Evolutionary conservation across 2,329 filamentous ascomycete species (phyloP), one percentile per base, ranked within the genome.

Genomic region (Colletotrichum endophyticum): DNA sequence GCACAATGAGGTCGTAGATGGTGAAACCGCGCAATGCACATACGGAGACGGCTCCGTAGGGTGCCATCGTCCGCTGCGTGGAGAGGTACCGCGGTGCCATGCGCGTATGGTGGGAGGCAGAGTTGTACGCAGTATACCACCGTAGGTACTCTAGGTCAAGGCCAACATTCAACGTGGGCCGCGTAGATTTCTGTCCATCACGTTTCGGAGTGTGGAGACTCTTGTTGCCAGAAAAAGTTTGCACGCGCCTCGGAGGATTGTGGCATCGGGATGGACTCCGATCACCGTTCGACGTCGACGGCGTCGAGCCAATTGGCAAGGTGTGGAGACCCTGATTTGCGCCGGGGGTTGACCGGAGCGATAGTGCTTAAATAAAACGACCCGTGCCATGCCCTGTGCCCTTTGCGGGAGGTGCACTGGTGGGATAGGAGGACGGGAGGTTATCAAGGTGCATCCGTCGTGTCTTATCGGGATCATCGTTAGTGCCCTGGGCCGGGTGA

Each of bases 301-400:
- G 30, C 32, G 59, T 30, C n/a, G 30, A 67, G 39, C 25, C 64
- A 67, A 53, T 53, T 25, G 30, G 61, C 39, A 30, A 19, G 8
- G 22, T 76, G 59, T 76, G 74, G 70, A 57, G 70, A 74, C 34
- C 9, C 28, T 76, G 74, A 76, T 76, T 76, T 76, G 74, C 74
- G 74, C 74, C 64, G 64, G 74, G 74, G 74, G 74, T 44, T 61
- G 57, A 39, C 57, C 70, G 70, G 74, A 71, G 70, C 70, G 49
- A 64, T 53, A 56, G 66, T 69, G 71, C 57, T 76, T 68, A 68
- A 74, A 70, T 66, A 16, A 61, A 32, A 56, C 28, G 59, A 32
- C 64, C 69, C 69, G 44, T 53, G 44, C 44, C n/a, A 61, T 62
- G 73, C 53, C 22, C 49, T 25, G 69, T 73, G 70, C 56, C 57